Base-by-base conservation (phyloP, 306 rosid genomes). In the Hippophae rhamnoides region DNA sequence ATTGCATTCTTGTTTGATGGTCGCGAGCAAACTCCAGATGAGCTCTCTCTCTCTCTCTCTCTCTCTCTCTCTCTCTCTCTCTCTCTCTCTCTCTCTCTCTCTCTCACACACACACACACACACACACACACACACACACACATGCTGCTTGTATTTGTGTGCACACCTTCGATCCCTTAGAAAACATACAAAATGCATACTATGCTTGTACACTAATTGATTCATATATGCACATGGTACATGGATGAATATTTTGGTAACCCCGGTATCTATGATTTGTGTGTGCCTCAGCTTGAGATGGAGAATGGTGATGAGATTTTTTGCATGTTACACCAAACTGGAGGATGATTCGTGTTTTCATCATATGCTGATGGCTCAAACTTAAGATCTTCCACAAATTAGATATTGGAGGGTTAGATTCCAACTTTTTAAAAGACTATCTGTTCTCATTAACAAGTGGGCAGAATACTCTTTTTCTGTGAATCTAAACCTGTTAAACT, bases 11-110 rank as follows among this genome's bases (percentile, higher is more conserved):
- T 83, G 56, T 83, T 81, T 59, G 89, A 89, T 50, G 89, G 95
- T 6, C 84, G 86, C 14, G 85, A 85, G 64, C 86, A 83, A 67
- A 89, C 94, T 41, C 90, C 90, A 0, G 88, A 83, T 6, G 90
- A 85, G 94, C 94, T 88, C 67, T 40, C 26, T 23, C 41, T 43
- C 23, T 42, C 23, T 25, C 41, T 10, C 13, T 58, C 8, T 42
- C 14, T 7, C 52, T 25, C 56, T 23, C 41, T 43, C 23, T 42
- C 23, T 25, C 41, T 10, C 13, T 58, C 8, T 42, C 14, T 7
- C 52, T 25, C 94, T 88, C 67, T 40, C 26, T 23, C 41, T 43
- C 23, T 42, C 23, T 25, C 41, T 10, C 13, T 58, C 8, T 42
- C 14, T 7, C 52, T 25, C 56, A n/a, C n/a, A n/a, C n/a, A n/a